Percentiles rank a stretch among this genome's conserved stretches.
Conservation (phyloP, 1,284 basidiomycete species). For the Cutaneotrichosporon sp. region DNA sequence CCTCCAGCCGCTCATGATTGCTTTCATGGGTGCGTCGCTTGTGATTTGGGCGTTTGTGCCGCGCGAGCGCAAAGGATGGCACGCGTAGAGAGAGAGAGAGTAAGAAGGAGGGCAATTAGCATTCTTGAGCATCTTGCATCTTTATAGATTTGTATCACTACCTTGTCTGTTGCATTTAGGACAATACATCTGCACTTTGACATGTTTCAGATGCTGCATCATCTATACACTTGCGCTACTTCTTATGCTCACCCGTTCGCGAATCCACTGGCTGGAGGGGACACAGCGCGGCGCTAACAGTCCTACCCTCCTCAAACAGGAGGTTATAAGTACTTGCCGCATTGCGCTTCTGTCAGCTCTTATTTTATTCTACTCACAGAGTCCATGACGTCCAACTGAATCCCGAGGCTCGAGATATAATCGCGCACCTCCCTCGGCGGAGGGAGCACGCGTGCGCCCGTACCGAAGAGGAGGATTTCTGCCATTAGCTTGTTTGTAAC, state of each 20-base stretch:
- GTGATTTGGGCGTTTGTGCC: slow-evolving; percentile 36
- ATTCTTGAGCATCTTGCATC: not conserved
- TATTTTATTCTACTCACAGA: slow-evolving; percentile 61
- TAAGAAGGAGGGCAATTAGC: not conserved
- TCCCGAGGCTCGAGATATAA: slow-evolving; percentile 73
- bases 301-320: slow-evolving; percentile 84
- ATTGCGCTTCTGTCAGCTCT: slow-evolving; percentile 62
- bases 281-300: slow-evolving; percentile 82
- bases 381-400: slow-evolving; percentile 91
- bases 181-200: not conserved
- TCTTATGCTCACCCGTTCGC: slow-evolving; percentile 9
- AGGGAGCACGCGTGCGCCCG: slow-evolving; percentile 69
- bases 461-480: slow-evolving; percentile 90
- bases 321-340: slow-evolving; percentile 94
- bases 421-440: slow-evolving; percentile 68
- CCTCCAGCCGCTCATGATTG: slow-evolving; percentile 45
- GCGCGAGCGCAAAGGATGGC: slow-evolving; percentile 7
- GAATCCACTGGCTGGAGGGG: slow-evolving; percentile 59
- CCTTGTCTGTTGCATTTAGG: not conserved
- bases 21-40: slow-evolving; percentile 34
- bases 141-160: not conserved
- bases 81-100: not conserved
- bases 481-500: slow-evolving; percentile 18
- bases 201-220: not conserved
- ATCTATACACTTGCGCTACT: not conserved